Evolutionary conservation across 2,329 filamentous ascomycete genomes (phyloP).

Genomic region (Calonectria fujianensis): DNA sequence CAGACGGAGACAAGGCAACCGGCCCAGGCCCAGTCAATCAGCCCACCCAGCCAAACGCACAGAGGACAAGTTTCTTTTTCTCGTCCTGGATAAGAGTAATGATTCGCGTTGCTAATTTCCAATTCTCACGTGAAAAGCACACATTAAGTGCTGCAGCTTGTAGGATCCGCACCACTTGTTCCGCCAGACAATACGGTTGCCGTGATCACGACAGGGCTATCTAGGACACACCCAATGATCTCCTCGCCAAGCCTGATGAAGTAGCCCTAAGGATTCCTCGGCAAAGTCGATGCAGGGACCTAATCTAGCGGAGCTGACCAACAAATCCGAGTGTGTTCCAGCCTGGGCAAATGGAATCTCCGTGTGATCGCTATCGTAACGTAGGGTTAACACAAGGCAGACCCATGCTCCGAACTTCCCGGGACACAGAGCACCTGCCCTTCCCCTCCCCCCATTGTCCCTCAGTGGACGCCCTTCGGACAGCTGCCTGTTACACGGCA

Average conservation of each 20-base stretch:
- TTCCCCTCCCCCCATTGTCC: no score
- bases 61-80: neutral
- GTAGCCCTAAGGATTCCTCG: neutral
- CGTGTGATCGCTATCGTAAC: no score
- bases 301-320: neutral
- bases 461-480: no score
- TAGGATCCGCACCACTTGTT: neutral
- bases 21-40: neutral
- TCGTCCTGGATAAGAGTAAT: neutral
- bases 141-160: neutral
- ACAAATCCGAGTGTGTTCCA: neutral
- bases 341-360: no score
- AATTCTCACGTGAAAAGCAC: neutral
- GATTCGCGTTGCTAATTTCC: neutral
- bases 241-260: neutral
- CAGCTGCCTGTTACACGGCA: no score
- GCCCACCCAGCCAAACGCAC: neutral
- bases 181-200: neutral
- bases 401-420: neutral
- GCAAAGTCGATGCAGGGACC: no score
- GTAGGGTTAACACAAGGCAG: neutral
- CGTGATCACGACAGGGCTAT: neutral
- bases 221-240: neutral
- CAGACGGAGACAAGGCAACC: neutral
- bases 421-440: no score